A percentile compares a stretch with the other conserved stretches of the same genome.
Conservation (phyloP, 2,329 filamentous ascomycete genomes). For the Cladophialophora chaetospira region DNA sequence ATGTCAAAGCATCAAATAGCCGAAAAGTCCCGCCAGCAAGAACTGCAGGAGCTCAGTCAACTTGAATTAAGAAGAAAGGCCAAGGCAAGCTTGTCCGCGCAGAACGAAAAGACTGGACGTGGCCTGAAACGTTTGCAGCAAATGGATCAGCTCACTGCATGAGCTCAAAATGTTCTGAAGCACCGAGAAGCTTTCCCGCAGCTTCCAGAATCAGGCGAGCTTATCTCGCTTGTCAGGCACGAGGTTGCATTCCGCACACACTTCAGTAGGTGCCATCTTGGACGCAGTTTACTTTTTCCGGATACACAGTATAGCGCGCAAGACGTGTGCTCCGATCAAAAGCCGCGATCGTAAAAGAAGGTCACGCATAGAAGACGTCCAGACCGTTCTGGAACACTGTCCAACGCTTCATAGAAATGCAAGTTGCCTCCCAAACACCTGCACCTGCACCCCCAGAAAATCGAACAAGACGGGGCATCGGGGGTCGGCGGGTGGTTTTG, state of each 20-base stretch:
- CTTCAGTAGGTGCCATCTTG: not conserved
- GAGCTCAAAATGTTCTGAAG: not conserved
- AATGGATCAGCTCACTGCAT: not conserved
- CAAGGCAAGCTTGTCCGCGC: not conserved
- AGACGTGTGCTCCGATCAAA: not conserved
- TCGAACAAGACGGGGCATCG: not conserved
- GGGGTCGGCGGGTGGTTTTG: not conserved
- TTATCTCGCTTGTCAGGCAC: not conserved
- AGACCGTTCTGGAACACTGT: not conserved
- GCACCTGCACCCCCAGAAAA: conserved; percentile 1
- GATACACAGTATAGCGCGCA: not conserved
- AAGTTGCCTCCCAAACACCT: not conserved
- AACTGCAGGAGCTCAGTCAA: too few species aligned
- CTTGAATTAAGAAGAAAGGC: not conserved
- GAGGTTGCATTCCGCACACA: not conserved
- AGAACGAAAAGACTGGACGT: not conserved
- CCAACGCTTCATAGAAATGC: not conserved
- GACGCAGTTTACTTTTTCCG: not conserved
- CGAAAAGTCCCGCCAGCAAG: too few species aligned
- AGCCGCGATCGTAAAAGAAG: not conserved
- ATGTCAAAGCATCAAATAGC: too few species aligned
- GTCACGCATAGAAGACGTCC: not conserved
- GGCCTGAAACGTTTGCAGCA: not conserved
- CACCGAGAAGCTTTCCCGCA: not conserved
- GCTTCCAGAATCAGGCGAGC: conserved; percentile 2